Evolutionary conservation across 2,329 filamentous ascomycete species (phyloP).

Genomic region (Ophiobolus disseminans): DNA sequence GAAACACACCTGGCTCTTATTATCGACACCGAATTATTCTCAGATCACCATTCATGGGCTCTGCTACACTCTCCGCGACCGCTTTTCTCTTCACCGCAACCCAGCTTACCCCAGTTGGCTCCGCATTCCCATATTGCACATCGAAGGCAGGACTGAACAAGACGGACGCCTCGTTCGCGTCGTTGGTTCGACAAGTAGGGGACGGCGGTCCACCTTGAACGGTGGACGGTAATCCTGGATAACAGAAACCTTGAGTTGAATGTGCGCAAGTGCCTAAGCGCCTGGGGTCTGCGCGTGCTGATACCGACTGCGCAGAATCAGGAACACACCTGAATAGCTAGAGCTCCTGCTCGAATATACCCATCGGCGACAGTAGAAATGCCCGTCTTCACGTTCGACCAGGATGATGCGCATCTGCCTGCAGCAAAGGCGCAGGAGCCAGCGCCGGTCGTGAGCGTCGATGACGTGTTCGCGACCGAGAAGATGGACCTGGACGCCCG

Average conservation of each 20-base stretch:
- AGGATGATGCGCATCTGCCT: constrained; percentile 39
- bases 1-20: constrained; percentile 39
- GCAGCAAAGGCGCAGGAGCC: constrained; percentile 16
- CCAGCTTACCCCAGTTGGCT: constrained; percentile 45
- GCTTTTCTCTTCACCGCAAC: constrained; percentile 36
- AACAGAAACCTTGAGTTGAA: constrained; percentile 26
- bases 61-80: constrained; percentile 46
- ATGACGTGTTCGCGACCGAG: constrained; percentile 26
- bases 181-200: constrained; percentile 56
- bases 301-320: constrained; percentile 34
- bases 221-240: constrained; percentile 59
- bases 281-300: constrained; percentile 25
- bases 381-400: constrained; percentile 46
- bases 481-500: constrained; percentile 36
- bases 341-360: constrained; percentile 14
- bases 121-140: constrained; percentile 40
- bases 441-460: constrained; percentile 13
- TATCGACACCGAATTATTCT: constrained; percentile 25
- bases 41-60: constrained; percentile 54
- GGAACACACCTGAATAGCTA: constrained; percentile 14
- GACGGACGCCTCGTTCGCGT: constrained; percentile 57
- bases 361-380: constrained; percentile 24
- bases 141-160: constrained; percentile 48
- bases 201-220: constrained; percentile 60
- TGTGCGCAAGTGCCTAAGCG: constrained; percentile 28